Base-by-base conservation (phyloP, 164 flowering plant species). In the Aristolochia contorta region DNA sequence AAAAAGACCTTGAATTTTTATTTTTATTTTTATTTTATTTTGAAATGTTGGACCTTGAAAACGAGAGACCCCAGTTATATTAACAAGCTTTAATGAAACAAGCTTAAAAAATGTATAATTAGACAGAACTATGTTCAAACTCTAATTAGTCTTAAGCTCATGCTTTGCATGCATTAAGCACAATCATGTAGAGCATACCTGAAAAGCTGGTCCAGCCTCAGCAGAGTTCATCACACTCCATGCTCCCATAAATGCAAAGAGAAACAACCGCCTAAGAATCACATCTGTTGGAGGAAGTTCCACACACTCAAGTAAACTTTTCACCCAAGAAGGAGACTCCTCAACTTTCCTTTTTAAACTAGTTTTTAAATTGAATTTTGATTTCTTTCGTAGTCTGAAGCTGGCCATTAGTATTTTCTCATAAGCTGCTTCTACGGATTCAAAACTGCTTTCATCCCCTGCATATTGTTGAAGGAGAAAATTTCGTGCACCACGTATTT, bases 181-280 rank as follows among this genome's bases (percentile, higher is more conserved):
- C 43, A 37, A 37, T 37, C 43, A 37, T 6, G 22, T 49, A 18
- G 22, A 49, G 1, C 79, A 71, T 66, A 92, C 98, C 97, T 93
- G 99, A 65, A 90, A 90, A 49, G 99, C 99, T 70, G 97, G 99
- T 48, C 99, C 99, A 67, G 86, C 83, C 65, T 93, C 94, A 60
- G 97, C 86, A 71, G 99, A 82, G 66, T 82, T 88, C 86, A 79
- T 80, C 19, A 93, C 73, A 69, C 99, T 90, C 99, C 99, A 90
- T 65, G 79, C 82, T 62, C 78, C 97, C 92, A 93, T 89, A 72
- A 90, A 87, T 43, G 81, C 83, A 76, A 93, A 89, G 51, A 93
- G 89, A 65, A 84, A 83, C 60, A 84, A 59, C 71, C 98, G 81
- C 78, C 97, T 84, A 41, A 90, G 80, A 37, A 93, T 82, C 45